Evolutionary conservation across 208 protist genomes (phyloP).

Genomic region (Trypanosomatidae sp.): DNA sequence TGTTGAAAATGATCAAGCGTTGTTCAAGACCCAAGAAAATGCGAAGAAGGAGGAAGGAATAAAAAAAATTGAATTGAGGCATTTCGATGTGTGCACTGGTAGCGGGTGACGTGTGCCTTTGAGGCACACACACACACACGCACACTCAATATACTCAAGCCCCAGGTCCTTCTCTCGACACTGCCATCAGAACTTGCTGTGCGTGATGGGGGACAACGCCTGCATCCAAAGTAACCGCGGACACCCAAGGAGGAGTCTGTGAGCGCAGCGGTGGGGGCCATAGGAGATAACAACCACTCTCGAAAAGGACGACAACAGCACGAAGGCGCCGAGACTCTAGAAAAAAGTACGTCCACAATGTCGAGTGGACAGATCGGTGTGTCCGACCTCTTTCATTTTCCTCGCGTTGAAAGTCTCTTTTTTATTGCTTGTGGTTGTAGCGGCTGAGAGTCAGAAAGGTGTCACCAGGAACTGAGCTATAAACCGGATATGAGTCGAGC

Average conservation of each 20-base stretch:
- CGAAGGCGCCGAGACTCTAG: neutral
- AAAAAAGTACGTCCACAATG: neutral
- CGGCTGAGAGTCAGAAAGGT: neutral
- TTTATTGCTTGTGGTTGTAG: neutral
- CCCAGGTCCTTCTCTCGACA: neutral
- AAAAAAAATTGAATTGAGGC: neutral
- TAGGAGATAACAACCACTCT: neutral
- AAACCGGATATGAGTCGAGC: neutral
- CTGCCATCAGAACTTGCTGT: neutral
- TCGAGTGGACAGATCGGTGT: neutral
- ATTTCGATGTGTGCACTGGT: neutral
- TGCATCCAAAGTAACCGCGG: neutral
- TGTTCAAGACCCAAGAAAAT: neutral
- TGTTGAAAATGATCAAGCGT: neutral
- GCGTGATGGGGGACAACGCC: neutral
- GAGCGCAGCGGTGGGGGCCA: neutral
- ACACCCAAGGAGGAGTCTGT: neutral
- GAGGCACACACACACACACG: neutral
- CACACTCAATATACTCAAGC: neutral
- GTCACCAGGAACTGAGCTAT: neutral
- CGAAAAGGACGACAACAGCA: neutral
- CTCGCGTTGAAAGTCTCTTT: neutral
- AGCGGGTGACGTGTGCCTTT: neutral
- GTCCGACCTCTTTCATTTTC: neutral
- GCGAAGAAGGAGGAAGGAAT: neutral